Evolutionary conservation across 208 protist genomes (phyloP).

Genomic region (Acanthamoeba culbertsoni): DNA sequence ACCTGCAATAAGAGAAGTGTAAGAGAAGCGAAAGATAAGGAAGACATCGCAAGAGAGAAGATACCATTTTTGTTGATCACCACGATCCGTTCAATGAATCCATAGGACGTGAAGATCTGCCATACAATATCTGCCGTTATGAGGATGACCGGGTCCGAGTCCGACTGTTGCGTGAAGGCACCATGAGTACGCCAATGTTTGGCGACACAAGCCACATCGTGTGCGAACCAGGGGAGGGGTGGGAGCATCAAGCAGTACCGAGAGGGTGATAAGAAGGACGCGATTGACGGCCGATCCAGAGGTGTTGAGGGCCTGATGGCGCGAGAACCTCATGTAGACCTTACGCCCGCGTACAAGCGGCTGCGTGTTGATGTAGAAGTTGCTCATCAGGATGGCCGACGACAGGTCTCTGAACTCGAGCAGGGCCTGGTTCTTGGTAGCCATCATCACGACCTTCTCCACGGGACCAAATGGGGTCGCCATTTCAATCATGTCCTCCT

Average conservation of each 20-base stretch:
- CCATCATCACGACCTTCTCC: constrained; percentile 43
- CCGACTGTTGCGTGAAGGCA: not conserved
- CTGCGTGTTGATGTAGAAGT: constrained; percentile 41
- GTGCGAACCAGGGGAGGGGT: not conserved
- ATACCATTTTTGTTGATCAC: constrained; percentile 42
- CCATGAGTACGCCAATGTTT: too few species aligned
- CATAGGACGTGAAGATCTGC: constrained; percentile 44
- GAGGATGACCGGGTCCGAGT: not conserved
- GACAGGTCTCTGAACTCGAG: constrained; percentile 21
- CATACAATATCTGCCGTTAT: constrained; percentile 47
- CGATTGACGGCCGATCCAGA: not conserved
- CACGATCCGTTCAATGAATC: constrained; percentile 34
- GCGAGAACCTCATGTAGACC: constrained; percentile 43
- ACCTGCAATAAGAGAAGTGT: not conserved
- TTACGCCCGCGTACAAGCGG: constrained; percentile 1
- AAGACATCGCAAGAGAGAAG: not conserved
- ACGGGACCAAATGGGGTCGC: constrained; percentile 10
- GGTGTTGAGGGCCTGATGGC: not conserved
- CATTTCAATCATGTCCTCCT: constrained; percentile 33
- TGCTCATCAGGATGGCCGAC: constrained; percentile 2
- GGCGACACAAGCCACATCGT: not conserved
- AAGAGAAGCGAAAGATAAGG: not conserved
- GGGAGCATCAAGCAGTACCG: not conserved
- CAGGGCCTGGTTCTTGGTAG: constrained; percentile 9
- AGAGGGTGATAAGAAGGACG: not conserved